A percentile compares a stretch with the other conserved stretches of the same genome.
phyloP scores from a whole-genome alignment of 2,329 filamentous ascomycete species.

The Pseudogymnoascus pannorum region DNA sequence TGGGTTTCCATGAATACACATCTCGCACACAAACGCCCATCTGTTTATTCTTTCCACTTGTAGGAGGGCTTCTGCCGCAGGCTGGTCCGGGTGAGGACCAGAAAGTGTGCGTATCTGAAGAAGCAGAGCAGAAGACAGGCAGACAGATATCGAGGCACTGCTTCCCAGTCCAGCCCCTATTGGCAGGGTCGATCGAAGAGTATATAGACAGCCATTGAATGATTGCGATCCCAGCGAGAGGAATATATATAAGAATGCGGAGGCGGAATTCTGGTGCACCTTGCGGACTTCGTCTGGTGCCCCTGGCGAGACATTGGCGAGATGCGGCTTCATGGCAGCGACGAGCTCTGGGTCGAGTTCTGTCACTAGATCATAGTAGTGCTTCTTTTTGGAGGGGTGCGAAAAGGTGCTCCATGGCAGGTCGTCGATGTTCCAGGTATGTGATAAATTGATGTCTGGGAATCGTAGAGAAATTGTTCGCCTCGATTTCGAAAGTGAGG shows the following conservation, averaged over 20 bases:
- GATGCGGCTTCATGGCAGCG: conserved; percentile 71
- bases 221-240: conserved; percentile 74
- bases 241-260: conserved; percentile 87
- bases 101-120: conserved; percentile 82
- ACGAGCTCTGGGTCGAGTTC: conserved; percentile 76
- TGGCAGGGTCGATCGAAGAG: conserved; percentile 85
- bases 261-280: conserved; percentile 74
- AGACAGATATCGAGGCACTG: conserved; percentile 90
- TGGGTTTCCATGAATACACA: conserved; percentile 96
- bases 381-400: conserved; percentile 79
- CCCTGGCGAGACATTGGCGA: conserved; percentile 60
- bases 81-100: conserved; percentile 87
- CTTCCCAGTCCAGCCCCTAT: conserved; percentile 87
- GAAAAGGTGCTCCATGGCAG: conserved; percentile 82
- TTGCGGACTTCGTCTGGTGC: conserved; percentile 67
- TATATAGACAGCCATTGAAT: conserved; percentile 79
- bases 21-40: conserved; percentile 95
- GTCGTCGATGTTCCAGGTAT: conserved; percentile 90
- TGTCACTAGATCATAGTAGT: conserved; percentile 85
- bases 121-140: conserved; percentile 74
- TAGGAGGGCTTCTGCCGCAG: conserved; percentile 73
- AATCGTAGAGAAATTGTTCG: conserved; percentile 84
- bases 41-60: conserved; percentile 94
- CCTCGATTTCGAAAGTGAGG: conserved; percentile 84
- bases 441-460: conserved; percentile 79